phyloP scores from a whole-genome alignment of 2,329 filamentous ascomycete genomes.

The Ambrosiella cleistominuta region DNA sequence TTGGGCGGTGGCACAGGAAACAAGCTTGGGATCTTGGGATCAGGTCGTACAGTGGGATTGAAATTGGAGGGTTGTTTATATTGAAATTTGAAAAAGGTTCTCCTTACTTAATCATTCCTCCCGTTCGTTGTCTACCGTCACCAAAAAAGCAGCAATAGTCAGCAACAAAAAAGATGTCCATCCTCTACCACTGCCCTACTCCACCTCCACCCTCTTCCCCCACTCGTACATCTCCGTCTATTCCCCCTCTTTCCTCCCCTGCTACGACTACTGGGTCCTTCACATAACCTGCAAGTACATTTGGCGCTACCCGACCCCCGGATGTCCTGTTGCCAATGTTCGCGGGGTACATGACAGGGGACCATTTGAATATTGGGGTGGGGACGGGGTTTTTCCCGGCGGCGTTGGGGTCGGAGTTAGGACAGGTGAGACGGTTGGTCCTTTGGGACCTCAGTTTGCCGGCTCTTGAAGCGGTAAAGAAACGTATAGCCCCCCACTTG shows the following conservation, averaged over 20 bases:
- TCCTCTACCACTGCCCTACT: not conserved
- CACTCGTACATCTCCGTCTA: slow-evolving; percentile 8
- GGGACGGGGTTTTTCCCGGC: slow-evolving; percentile 24
- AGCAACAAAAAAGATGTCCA: not conserved
- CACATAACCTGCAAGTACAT: slow-evolving; percentile 21
- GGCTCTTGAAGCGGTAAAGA: slow-evolving; percentile 19
- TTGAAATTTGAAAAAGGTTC: too few relatives aligned
- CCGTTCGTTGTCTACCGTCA: not conserved
- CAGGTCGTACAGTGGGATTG: too few relatives aligned
- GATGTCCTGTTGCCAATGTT: slow-evolving; percentile 21
- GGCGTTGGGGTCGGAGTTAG: slow-evolving; percentile 1
- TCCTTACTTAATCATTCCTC: too few relatives aligned
- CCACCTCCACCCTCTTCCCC: not conserved
- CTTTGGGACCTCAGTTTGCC: slow-evolving; percentile 22
- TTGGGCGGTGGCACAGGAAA: too few relatives aligned
- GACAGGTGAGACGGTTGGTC: slow-evolving; percentile 18
- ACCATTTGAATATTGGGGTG: slow-evolving; percentile 25
- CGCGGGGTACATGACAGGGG: slow-evolving; percentile 19
- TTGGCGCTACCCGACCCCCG: slow-evolving; percentile 21
- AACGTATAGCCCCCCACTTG: not conserved
- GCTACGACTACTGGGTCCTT: slow-evolving; percentile 21
- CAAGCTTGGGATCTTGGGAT: too few relatives aligned
- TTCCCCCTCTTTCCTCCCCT: slow-evolving; percentile 10
- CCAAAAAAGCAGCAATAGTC: not conserved
- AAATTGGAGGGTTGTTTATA: too few relatives aligned